Percentiles rank a stretch among this genome's conserved stretches.
Conservation (phyloP, 768 basidiomycete species). For the Podaxis carcinomalis region DNA sequence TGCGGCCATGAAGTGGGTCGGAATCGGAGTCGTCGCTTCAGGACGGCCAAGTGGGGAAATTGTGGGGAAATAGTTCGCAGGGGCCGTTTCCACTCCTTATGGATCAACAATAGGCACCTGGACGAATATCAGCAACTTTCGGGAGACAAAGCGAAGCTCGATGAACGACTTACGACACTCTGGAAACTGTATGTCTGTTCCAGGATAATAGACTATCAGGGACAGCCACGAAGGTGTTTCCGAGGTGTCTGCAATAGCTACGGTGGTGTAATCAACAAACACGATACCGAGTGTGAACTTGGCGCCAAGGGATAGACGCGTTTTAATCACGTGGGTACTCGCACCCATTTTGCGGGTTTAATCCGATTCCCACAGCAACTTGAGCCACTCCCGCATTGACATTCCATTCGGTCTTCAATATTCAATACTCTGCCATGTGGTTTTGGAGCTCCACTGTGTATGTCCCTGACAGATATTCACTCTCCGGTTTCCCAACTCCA, state of each 20-base stretch:
- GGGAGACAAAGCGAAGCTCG: background rate
- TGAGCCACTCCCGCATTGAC: too few relatives aligned
- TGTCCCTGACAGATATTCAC: too few relatives aligned
- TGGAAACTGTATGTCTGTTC: background rate
- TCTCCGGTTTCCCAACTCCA: too few relatives aligned
- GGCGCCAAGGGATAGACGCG: background rate
- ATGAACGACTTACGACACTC: background rate
- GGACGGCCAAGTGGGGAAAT: background rate
- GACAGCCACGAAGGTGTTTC: background rate
- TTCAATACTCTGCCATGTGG: too few relatives aligned
- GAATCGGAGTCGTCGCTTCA: background rate
- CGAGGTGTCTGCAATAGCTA: background rate
- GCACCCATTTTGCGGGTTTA: background rate
- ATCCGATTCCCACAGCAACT: too few relatives aligned
- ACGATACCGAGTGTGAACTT: conserved; percentile 1
- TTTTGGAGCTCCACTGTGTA: too few relatives aligned
- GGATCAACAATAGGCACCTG: background rate
- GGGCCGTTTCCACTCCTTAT: background rate
- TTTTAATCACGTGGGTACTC: background rate
- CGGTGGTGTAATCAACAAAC: conserved; percentile 16
- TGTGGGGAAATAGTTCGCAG: background rate
- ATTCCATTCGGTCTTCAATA: too few relatives aligned
- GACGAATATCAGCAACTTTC: background rate
- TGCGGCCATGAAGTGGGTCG: background rate
- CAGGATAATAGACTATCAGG: background rate